Base-by-base conservation (phyloP, 2,329 filamentous ascomycete genomes). In the Fusarium compactum region DNA sequence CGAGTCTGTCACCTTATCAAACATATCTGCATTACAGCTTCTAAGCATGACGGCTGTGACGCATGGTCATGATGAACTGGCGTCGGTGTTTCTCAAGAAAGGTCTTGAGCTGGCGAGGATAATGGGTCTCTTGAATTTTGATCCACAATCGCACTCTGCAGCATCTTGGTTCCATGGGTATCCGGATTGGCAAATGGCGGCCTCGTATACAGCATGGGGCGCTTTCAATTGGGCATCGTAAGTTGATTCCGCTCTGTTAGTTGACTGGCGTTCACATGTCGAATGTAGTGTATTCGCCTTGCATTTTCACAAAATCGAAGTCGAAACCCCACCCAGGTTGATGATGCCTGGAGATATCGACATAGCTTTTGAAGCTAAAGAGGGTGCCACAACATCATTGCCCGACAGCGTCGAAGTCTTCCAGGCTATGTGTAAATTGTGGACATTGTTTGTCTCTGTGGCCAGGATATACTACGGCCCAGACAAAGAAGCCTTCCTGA, bases 181-280 rank as follows among this genome's bases (percentile, higher is more conserved):
- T 29, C 30, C 47, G 6, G 56, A 58, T 10, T 58, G 56, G 56
- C 50, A 22, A 14, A 54, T 11, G 6, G 56, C 56, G 15, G 56
- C 56, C 8, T 58, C 56, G 3, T 58, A 58, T 45, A 25, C 29
- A 4, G 47, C 56, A 8, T 58, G 56, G 56, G 47, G 56, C 9
- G 1, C n/a, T 15, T 58, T 34, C 6, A 58, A 54, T 8, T 58
- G 48, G 38, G 30, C 30, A 2, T 54, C 27, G 56, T 58, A 8
- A 34, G 56, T 58, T 5, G 15, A 12, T 15, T 2, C 3, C 8
- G 15, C 18, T 8, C 2, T 6, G 12, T 15, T 8, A 10, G 8
- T n/a, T 3, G 10, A 1, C 2, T 27, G 12, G 8, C 2, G 18
- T n/a, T 56, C 24, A 50, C 4, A 12, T n/a, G 5, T 7, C 11